Evolutionary conservation across 352 stramenopile species (phyloP), one percentile per base, ranked within the genome.

Genomic region (Hyphochytrium catenoides): DNA sequence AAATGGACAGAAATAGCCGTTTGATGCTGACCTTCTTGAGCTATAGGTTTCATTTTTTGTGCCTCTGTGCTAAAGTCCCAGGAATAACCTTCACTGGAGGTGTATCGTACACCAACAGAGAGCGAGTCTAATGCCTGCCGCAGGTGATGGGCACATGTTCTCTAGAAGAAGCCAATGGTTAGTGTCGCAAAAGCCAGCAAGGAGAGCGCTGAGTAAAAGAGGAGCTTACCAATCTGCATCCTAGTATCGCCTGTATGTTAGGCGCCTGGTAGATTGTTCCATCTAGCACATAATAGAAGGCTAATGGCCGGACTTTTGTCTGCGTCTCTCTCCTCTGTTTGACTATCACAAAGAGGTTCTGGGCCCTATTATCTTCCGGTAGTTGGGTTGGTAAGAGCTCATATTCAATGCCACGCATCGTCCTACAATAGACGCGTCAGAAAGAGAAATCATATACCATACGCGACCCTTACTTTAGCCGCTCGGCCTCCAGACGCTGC

Each of bases 211-310:
- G 3, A 26, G 31, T 38, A 21, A 21, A 9, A 19, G 11, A 24
- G 9, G 33, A 33, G 23, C 57, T 40, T 71, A 81, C 67, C 22
- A 86, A 52, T 24, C 71, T 54, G 19, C 69, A 81, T 8, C 60
- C 74, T 44, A 86, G 63, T 59, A 86, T 79, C 31, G 67, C 64
- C 48, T 83, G 68, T 48, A 83, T 74, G 42, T 81, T 81, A 2
- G 71, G 71, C 11, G 69, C 67, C 40, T 83, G 69, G 56, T 86
- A 86, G 24, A 84, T 59, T 0, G 64, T 74, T 20, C 67, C 64
- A 32, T 86, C 69, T 25, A 86, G 54, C 47, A 83, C 70, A 44
- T 86, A 86, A 46, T 86, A 86, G 28, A 84, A 55, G 44, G 67
- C 69, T 43, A 84, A 56, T 23, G 63, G 54, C 47, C 76, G 63